Conservation (phyloP, 1,284 basidiomycete species). For the Laetiporus sulphureus region DNA sequence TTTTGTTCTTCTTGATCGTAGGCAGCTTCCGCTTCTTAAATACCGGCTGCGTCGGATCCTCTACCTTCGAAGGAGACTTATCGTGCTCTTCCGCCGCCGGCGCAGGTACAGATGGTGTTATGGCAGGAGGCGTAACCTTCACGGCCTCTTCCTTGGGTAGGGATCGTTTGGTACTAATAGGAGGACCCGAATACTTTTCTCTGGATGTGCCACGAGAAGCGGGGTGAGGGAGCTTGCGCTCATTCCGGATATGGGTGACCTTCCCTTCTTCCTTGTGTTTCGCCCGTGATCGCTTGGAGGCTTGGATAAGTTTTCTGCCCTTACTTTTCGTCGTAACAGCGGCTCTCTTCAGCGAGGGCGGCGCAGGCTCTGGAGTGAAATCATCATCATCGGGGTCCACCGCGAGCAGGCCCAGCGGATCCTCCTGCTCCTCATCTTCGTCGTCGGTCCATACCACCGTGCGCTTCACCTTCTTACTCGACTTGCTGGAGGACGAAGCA, state of each 20-base stretch:
- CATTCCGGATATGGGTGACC: slow-evolving; percentile 33
- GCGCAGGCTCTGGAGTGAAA: slow-evolving; percentile 17
- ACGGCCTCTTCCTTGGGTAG: slow-evolving; percentile 1
- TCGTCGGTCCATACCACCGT: slow-evolving; percentile 20
- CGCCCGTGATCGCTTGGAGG: slow-evolving; percentile 15
- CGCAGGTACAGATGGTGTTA: not conserved
- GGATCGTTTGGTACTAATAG: slow-evolving; percentile 2
- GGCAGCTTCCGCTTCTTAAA: slow-evolving; percentile 63
- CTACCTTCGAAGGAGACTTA: slow-evolving; percentile 7
- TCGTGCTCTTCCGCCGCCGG: slow-evolving; percentile 5
- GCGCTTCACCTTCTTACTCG: not conserved
- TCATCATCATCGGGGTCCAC: slow-evolving; percentile 18
- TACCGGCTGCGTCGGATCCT: slow-evolving; percentile 15
- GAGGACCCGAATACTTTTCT: slow-evolving; percentile 1
- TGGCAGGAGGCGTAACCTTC: not conserved
- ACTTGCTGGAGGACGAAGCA: too few species aligned
- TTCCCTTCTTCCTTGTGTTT: slow-evolving; percentile 21
- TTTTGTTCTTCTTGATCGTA: slow-evolving; percentile 68
- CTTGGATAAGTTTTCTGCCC: slow-evolving; percentile 9
- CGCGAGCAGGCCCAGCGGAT: slow-evolving; percentile 1
- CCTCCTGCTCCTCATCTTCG: slow-evolving; percentile 13
- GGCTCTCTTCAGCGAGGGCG: slow-evolving; percentile 10
- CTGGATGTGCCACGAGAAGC: slow-evolving; percentile 6
- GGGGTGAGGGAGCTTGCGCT: slow-evolving; percentile 28
- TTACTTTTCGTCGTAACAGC: slow-evolving; percentile 7